Evolutionary conservation across 2,329 filamentous ascomycete species (phyloP).

Genomic region (Orbilia blumenaviensis): DNA sequence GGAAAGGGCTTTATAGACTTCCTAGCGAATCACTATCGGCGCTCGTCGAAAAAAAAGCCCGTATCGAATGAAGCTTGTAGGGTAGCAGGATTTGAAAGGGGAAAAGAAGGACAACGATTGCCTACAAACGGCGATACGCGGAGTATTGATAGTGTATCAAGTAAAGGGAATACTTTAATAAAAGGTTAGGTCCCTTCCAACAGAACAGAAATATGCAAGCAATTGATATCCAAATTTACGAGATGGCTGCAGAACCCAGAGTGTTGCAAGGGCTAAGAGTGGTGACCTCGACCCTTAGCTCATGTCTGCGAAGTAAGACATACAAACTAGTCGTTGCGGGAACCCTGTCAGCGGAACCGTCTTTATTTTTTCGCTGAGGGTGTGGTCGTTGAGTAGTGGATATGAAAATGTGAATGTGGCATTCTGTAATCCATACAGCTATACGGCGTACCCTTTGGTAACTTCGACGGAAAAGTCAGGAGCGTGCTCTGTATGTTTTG

Average conservation of each 20-base stretch:
- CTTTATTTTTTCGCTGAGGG: conserved; percentile 27
- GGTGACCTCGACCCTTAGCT: conserved; percentile 43
- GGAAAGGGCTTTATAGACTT: conserved; percentile 4
- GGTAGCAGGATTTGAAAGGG: conserved; percentile 18
- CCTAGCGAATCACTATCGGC: not conserved
- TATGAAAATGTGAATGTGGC: conserved; percentile 9
- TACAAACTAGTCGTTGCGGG: conserved; percentile 48
- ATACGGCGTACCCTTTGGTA: conserved; percentile 14
- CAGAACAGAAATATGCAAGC: conserved; percentile 24
- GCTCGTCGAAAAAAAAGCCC: conserved; percentile 3
- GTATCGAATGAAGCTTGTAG: conserved; percentile 18
- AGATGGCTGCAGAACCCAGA: conserved; percentile 53
- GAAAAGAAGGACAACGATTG: conserved; percentile 6
- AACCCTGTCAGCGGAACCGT: conserved; percentile 48
- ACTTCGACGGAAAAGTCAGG: not conserved
- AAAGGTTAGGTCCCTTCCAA: conserved; percentile 20
- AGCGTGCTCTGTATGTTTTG: conserved; percentile 24
- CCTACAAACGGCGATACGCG: conserved; percentile 46
- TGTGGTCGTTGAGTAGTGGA: conserved; percentile 16
- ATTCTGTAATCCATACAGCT: not conserved
- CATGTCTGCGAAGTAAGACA: conserved; percentile 52
- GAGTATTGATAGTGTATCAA: conserved; percentile 34
- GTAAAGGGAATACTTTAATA: conserved; percentile 35
- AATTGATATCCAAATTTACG: conserved; percentile 52
- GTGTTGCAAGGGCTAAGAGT: conserved; percentile 51